These are phyloP conservation scores for Effrenium voratum DNA, from an alignment of 73 alveolate species.

Conservation along the genomic window DNA sequence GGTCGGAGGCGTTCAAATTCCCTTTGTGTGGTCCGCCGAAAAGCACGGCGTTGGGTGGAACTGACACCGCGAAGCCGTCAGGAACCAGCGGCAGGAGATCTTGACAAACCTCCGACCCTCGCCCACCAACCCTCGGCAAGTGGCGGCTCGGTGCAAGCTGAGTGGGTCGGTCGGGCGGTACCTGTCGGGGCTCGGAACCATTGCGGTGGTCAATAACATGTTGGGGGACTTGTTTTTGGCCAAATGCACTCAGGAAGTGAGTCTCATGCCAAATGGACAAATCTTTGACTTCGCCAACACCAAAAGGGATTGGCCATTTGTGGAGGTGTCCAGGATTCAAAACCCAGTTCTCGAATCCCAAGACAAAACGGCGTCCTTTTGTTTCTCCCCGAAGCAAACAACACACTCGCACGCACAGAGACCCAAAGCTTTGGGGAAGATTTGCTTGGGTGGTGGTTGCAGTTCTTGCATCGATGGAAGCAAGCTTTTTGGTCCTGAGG, in stretches of 20 bases:
- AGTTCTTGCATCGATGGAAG: too few relatives aligned
- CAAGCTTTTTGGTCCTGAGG: too few relatives aligned
- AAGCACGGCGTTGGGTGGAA: too few relatives aligned
- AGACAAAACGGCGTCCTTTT: too few relatives aligned
- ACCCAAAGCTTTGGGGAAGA: not conserved
- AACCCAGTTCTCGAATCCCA: too few relatives aligned
- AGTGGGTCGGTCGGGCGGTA: not conserved
- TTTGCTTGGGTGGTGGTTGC: not conserved
- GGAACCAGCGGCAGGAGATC: constrained; percentile 51
- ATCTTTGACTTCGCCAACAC: not conserved
- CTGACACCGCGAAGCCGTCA: too few relatives aligned
- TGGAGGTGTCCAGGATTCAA: too few relatives aligned
- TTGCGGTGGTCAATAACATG: not conserved
- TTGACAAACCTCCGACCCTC: constrained; percentile 78
- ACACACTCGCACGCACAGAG: not conserved
- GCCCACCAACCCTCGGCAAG: constrained; percentile 38
- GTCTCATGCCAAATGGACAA: not conserved
- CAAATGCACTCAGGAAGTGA: not conserved
- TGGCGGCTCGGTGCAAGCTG: constrained; percentile 7
- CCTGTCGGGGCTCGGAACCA: not conserved
- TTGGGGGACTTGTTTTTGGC: not conserved
- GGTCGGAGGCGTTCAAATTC: too few relatives aligned
- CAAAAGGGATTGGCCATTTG: not conserved
- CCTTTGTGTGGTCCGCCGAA: too few relatives aligned
- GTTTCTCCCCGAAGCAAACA: not conserved